A percentile compares a stretch with the other conserved stretches of the same genome.
Evolutionary conservation across 805 yeast genomes (phyloP).

Genomic region (Sugiyamaella lignohabitans): DNA sequence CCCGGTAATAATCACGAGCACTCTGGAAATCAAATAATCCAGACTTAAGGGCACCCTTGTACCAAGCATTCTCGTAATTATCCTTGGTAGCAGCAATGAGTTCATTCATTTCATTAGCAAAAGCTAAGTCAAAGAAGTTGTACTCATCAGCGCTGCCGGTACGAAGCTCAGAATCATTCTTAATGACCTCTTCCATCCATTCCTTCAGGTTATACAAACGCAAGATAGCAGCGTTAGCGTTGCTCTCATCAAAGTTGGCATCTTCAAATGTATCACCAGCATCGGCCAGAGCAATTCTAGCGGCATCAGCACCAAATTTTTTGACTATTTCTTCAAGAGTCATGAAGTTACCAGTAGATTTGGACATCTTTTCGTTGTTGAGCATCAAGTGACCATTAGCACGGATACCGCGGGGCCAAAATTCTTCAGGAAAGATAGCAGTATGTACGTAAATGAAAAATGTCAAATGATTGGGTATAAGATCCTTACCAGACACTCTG

Average conservation of each 20-base stretch:
- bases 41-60: constrained; percentile 80
- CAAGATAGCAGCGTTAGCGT: constrained; percentile 94
- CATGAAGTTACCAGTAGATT: constrained; percentile 94
- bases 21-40: constrained; percentile 94
- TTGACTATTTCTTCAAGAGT: constrained; percentile 76
- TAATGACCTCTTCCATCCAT: constrained; percentile 81
- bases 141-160: constrained; percentile 39
- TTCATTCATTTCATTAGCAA: constrained; percentile 87
- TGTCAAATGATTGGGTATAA: constrained; percentile 94
- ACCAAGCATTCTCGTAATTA: constrained; percentile 66
- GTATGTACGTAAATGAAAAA: constrained; percentile 91
- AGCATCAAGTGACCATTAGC: constrained; percentile 92
- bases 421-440: constrained; percentile 81
- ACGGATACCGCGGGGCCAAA: constrained; percentile 94
- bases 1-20: constrained; percentile 95
- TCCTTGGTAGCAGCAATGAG: constrained; percentile 68
- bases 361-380: constrained; percentile 96
- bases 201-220: constrained; percentile 88
- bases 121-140: constrained; percentile 76
- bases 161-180: constrained; percentile 47
- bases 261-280: constrained; percentile 98
- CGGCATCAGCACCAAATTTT: constrained; percentile 95
- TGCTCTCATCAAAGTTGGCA: constrained; percentile 94
- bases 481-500: constrained; percentile 91
- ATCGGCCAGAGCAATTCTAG: constrained; percentile 96